phyloP scores from a whole-genome alignment of 495 filamentous ascomycete genomes.

The Tetracladium marchalianum region DNA sequence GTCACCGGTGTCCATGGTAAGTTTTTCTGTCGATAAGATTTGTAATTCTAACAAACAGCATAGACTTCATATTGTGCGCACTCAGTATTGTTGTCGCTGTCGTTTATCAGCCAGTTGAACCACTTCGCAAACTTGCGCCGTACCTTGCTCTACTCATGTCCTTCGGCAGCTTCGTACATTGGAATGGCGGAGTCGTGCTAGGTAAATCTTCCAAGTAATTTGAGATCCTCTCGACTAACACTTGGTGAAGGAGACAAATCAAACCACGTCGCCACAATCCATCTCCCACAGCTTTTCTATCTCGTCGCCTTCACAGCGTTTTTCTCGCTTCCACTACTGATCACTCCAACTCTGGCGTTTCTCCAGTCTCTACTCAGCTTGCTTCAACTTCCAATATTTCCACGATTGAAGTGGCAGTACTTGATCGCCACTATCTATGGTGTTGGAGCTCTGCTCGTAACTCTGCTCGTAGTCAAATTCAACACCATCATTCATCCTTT shows the following conservation, averaged over 20 bases:
- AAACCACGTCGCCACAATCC: conserved; percentile 81
- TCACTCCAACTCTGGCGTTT: conserved; percentile 34
- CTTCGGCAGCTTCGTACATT: conserved; percentile 66
- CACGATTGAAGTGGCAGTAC: conserved; percentile 3
- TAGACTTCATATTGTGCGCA: conserved; percentile 31
- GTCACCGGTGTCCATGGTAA: conserved; percentile 15
- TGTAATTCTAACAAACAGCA: conserved; percentile 1
- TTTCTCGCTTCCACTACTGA: conserved; percentile 75
- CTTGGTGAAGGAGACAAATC: conserved; percentile 55
- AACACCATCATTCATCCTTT: conserved; percentile 97
- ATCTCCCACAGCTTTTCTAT: conserved; percentile 89
- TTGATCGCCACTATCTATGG: conserved; percentile 16
- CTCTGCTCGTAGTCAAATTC: conserved; percentile 52
- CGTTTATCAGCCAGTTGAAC: conserved; percentile 35
- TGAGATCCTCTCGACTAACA: neutral
- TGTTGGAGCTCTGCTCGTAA: conserved; percentile 25
- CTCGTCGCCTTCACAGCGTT: conserved; percentile 82
- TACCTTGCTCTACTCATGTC: conserved; percentile 55
- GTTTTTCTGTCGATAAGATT: neutral
- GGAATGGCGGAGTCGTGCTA: conserved; percentile 87
- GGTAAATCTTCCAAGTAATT: conserved; percentile 36
- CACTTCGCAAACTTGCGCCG: conserved; percentile 47
- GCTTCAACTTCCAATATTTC: conserved; percentile 1
- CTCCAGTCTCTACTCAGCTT: conserved; percentile 1
- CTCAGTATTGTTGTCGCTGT: conserved; percentile 51